Evolutionary conservation across 2,329 filamentous ascomycete species (phyloP), one percentile per base, ranked within the genome.

Genomic region (Volutella citrinella): DNA sequence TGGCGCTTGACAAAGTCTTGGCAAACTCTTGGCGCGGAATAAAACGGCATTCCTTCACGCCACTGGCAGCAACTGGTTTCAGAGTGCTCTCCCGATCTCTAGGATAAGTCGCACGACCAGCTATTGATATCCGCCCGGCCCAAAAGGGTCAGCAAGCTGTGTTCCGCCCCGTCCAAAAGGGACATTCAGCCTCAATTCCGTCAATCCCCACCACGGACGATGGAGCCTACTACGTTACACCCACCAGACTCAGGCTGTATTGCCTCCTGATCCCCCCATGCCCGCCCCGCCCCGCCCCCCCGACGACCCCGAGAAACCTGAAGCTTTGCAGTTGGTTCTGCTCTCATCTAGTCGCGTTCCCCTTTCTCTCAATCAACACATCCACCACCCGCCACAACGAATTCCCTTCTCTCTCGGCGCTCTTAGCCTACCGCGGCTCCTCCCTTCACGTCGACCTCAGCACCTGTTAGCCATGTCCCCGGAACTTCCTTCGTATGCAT

Each of bases 401-500:
- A 17, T 30, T 30, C 12, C 15, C 29, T 24, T 24, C 21, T 32
- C 30, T 32, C 30, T 33, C 23, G 23, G 27, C 24, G 23, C 22
- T 33, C 22, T 33, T 33, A 20, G 31, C 31, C 17, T 27, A 21
- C 31, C 31, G 31, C 31, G 24, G 14, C 32, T 34, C 32, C 32
- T 34, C 32, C 32, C n/a, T 28, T 28, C 32, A 34, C 19, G 32
- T 27, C 31, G 23, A 33, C 31, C 31, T 33, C 31, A 27, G 31
- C 26, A 30, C 28, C 18, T 26, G 22, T 36, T 36, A 27, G 34
- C 34, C 27, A 26, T 36, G 27, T 26, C 11, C 13, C 16, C 20
- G 21, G 21, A 36, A 36, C 20, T 30, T 36, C 21, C 26, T 25
- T 36, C 26, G 27, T n/a, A 29, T 28, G 14, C 26, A 31, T 36